A percentile compares a stretch with the other conserved stretches of the same genome.
Evolutionary conservation across 2,329 filamentous ascomycete species (phyloP).

Genomic region (Penicillium italicum): DNA sequence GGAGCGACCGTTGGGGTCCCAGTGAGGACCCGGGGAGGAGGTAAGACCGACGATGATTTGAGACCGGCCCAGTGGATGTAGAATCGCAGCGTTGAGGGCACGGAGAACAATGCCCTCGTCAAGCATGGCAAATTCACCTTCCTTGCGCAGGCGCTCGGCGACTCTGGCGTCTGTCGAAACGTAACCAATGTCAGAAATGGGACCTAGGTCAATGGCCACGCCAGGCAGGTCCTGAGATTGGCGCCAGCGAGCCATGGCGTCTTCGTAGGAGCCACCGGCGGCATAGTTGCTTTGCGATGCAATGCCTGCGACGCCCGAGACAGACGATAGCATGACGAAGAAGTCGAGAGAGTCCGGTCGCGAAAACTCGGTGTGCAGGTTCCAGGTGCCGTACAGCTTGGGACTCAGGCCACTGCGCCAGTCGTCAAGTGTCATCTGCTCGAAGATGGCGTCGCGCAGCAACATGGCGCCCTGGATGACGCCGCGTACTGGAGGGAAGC

Average conservation of each 20-base stretch:
- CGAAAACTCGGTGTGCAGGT: slow-evolving; percentile 3
- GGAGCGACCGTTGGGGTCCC: too few species aligned
- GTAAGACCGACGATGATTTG: too few species aligned
- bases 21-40: too few species aligned
- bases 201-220: not conserved
- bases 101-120: too few species aligned
- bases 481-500: not conserved
- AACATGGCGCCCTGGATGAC: slow-evolving; percentile 2
- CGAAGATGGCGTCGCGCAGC: not conserved
- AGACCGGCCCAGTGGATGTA: too few species aligned
- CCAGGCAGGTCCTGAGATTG: not conserved
- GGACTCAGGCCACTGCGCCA: slow-evolving; percentile 4
- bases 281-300: slow-evolving; percentile 7
- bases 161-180: not conserved
- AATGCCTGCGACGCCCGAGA: slow-evolving; percentile 3
- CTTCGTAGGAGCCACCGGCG: slow-evolving; percentile 5
- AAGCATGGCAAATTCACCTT: too few species aligned
- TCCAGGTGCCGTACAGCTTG: slow-evolving; percentile 14
- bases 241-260: slow-evolving; percentile 7
- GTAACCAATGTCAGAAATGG: slow-evolving; percentile 7
- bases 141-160: too few species aligned
- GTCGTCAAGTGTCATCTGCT: slow-evolving; percentile 13
- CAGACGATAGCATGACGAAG: slow-evolving; percentile 11
- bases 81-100: too few species aligned
- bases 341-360: slow-evolving; percentile 1